Conservation (phyloP, 176 grass and related monocot genomes). For the Cenchrus americanus region DNA sequence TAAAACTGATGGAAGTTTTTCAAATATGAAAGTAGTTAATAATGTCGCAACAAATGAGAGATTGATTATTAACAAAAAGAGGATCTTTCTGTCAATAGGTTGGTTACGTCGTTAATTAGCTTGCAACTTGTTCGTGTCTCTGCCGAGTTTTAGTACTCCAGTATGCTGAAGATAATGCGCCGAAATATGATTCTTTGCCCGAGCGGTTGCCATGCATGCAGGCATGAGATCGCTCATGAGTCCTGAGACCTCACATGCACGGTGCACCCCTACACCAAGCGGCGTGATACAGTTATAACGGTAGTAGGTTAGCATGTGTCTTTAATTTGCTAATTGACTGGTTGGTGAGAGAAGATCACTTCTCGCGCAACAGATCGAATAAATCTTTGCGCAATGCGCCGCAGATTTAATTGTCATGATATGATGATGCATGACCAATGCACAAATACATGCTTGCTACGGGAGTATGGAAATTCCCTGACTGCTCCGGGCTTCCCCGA, state of each 20-base stretch:
- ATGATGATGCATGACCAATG: background rate
- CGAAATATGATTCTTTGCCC: constrained; percentile 38
- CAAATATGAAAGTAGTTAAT: background rate
- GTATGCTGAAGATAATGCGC: constrained; percentile 1
- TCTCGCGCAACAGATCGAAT: background rate
- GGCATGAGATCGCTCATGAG: background rate
- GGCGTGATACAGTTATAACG: constrained; percentile 45
- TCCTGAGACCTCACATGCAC: constrained; percentile 17
- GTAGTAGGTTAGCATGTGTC: background rate
- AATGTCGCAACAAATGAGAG: constrained; percentile 7
- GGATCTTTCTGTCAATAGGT: constrained; percentile 8
- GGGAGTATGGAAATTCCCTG: too few relatives aligned
- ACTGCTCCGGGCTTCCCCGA: too few relatives aligned
- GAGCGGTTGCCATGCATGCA: background rate
- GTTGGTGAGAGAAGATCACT: constrained; percentile 5
- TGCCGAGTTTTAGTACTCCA: background rate
- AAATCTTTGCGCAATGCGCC: background rate
- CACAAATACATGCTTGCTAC: background rate
- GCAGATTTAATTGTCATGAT: background rate
- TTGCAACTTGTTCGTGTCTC: background rate
- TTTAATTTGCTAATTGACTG: constrained; percentile 14
- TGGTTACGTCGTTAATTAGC: constrained; percentile 27
- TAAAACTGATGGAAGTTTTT: background rate
- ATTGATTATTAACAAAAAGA: background rate
- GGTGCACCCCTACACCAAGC: background rate